phyloP scores from a whole-genome alignment of 2,329 filamentous ascomycete genomes.

The Ophiostoma sp. region DNA sequence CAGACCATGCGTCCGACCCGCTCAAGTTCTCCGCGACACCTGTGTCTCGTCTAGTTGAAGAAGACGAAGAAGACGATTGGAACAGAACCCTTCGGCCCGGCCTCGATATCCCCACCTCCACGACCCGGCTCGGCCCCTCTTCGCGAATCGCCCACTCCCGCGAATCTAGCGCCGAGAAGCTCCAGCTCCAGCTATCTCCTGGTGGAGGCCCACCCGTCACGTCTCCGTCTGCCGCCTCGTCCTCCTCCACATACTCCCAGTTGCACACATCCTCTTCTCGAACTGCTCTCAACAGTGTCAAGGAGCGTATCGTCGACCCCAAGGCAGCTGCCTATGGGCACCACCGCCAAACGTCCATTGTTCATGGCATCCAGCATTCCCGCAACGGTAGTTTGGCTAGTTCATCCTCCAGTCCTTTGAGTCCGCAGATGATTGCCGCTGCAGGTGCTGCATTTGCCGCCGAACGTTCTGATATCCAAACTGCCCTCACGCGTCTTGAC shows the following conservation, averaged over 20 bases:
- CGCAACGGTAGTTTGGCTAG: conserved; percentile 83
- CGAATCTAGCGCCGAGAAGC: conserved; percentile 54
- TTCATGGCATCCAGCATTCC: conserved; percentile 90
- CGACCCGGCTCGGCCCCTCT: conserved; percentile 18
- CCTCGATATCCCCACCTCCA: conserved; percentile 33
- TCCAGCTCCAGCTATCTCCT: conserved; percentile 16
- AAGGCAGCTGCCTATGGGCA: conserved; percentile 66
- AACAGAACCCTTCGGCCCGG: conserved; percentile 47
- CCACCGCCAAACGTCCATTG: conserved; percentile 93
- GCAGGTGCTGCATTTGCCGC: conserved; percentile 50
- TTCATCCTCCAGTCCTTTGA: conserved; percentile 75
- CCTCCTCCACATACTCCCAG: conserved; percentile 32
- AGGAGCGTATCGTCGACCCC: conserved; percentile 51
- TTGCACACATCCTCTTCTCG: conserved; percentile 40
- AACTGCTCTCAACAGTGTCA: conserved; percentile 38
- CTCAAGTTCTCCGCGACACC: conserved; percentile 48
- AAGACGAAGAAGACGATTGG: conserved; percentile 51
- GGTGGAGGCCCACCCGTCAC: conserved; percentile 1
- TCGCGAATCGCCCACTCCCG: conserved; percentile 48
- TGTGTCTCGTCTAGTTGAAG: conserved; percentile 48
- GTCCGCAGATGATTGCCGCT: conserved; percentile 75
- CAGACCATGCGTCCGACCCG: conserved; percentile 50
- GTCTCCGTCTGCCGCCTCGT: conserved; percentile 29
- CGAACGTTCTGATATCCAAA: conserved; percentile 48
- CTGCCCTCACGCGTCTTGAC: conserved; percentile 42